Conservation (phyloP, 345 rosid genomes). For the Adansonia digitata region DNA sequence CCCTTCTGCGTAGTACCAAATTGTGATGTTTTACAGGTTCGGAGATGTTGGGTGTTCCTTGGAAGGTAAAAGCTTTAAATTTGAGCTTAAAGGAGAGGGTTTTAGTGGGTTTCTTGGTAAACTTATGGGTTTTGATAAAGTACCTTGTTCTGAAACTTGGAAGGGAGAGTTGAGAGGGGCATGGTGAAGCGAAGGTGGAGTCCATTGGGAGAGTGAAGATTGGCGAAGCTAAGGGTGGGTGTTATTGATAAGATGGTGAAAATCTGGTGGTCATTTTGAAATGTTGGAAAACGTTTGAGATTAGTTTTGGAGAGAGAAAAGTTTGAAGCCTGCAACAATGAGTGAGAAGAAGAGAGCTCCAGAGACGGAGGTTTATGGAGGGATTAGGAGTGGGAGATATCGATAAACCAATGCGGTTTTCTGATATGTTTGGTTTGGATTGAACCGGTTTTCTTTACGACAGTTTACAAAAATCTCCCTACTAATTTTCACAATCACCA, state of each 20-base stretch:
- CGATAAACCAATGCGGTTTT: background rate
- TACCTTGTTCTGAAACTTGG: slow-evolving; percentile 25
- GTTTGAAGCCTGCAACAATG: background rate
- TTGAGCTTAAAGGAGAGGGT: slow-evolving; percentile 21
- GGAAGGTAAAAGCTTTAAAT: slow-evolving; percentile 20
- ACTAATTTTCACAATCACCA: background rate
- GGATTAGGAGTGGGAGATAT: background rate
- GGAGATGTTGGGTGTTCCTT: slow-evolving; percentile 18
- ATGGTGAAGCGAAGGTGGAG: slow-evolving; percentile 35
- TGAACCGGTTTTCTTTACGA: no score
- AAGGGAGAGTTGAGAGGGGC: slow-evolving; percentile 31
- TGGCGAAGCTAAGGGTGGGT: background rate
- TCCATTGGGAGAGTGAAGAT: slow-evolving; percentile 32
- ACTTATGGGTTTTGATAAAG: slow-evolving; percentile 21
- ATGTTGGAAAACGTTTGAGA: background rate
- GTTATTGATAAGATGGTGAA: background rate
- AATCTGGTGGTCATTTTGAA: slow-evolving; percentile 11
- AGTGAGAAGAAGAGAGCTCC: background rate
- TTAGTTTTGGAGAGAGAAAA: background rate
- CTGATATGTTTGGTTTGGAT: background rate
- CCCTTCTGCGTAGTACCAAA: slow-evolving; percentile 15
- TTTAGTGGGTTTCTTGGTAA: slow-evolving; percentile 10
- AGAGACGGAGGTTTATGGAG: background rate
- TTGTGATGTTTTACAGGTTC: slow-evolving; percentile 6
- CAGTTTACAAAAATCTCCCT: no score